Evolutionary conservation across 2,329 filamentous ascomycete genomes (phyloP).

Genomic region (Botrytis byssoidea): DNA sequence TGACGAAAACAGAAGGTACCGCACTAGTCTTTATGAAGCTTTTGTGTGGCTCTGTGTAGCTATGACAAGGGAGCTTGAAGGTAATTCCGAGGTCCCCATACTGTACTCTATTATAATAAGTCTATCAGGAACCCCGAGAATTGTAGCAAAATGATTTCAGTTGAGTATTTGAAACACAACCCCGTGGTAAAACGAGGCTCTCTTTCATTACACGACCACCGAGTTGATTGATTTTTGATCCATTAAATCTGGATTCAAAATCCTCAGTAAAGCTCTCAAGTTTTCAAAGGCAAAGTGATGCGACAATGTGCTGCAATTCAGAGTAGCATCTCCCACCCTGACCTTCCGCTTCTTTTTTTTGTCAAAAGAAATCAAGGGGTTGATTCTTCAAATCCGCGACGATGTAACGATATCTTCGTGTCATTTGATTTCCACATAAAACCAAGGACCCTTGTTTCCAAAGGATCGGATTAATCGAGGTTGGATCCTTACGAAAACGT

Average conservation of each 20-base stretch:
- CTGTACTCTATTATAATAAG: neutral
- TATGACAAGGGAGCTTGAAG: neutral
- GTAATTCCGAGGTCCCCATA: neutral
- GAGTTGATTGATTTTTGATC: neutral
- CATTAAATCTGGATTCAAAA: neutral
- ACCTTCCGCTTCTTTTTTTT: neutral
- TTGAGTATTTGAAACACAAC: conserved; percentile 14
- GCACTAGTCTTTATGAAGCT: neutral
- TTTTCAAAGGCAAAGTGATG: neutral
- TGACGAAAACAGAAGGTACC: conserved; percentile 9
- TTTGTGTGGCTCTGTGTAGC: neutral
- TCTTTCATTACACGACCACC: conserved; percentile 8
- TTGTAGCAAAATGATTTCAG: neutral
- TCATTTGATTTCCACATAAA: conserved; percentile 19
- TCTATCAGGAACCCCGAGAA: neutral
- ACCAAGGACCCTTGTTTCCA: neutral
- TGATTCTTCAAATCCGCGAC: conserved; percentile 5
- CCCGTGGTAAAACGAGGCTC: conserved; percentile 16
- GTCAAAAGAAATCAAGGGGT: neutral
- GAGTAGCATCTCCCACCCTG: neutral
- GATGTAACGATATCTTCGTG: conserved; percentile 15
- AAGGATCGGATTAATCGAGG: conserved; percentile 14
- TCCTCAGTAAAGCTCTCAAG: neutral
- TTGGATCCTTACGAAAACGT: conserved; percentile 22
- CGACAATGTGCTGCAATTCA: neutral